Evolutionary conservation across 2,329 filamentous ascomycete species (phyloP).

Genomic region (Cadophora malorum): DNA sequence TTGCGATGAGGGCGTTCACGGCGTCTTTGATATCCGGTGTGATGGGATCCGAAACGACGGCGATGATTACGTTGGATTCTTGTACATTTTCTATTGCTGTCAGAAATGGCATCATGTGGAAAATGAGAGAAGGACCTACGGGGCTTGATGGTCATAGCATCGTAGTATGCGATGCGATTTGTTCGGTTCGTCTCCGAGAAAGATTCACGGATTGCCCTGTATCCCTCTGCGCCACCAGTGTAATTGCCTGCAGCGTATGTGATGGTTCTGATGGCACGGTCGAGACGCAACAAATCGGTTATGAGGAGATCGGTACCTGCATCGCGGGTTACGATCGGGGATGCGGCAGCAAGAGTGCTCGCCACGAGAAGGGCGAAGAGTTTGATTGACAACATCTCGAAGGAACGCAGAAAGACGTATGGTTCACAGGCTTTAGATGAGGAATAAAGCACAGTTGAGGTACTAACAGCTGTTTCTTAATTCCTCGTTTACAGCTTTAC

Average conservation of each 20-base stretch:
- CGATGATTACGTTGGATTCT: conserved; percentile 3
- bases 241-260: conserved; percentile 19
- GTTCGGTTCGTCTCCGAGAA: conserved; percentile 10
- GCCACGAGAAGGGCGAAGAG: not conserved
- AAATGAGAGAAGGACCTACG: not conserved
- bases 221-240: conserved; percentile 7
- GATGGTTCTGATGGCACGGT: conserved; percentile 13
- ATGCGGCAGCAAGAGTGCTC: not conserved
- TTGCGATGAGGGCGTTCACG: conserved; percentile 14
- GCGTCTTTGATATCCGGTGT: conserved; percentile 12
- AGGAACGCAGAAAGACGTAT: not conserved
- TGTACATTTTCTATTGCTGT: conserved; percentile 12
- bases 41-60: conserved; percentile 15
- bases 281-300: conserved; percentile 4
- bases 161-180: conserved; percentile 11
- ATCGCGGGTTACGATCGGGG: conserved; percentile 1
- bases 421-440: too few species aligned
- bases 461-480: too few species aligned
- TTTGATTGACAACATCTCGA: not conserved
- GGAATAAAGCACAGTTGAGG: too few species aligned
- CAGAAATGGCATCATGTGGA: not conserved
- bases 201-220: not conserved
- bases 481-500: too few species aligned
- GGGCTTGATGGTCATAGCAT: conserved; percentile 2
- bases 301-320: conserved; percentile 9